These are phyloP conservation scores for Debaryomyces hansenii DNA, from an alignment of 805 yeast genomes.

Conservation along the genomic window DNA sequence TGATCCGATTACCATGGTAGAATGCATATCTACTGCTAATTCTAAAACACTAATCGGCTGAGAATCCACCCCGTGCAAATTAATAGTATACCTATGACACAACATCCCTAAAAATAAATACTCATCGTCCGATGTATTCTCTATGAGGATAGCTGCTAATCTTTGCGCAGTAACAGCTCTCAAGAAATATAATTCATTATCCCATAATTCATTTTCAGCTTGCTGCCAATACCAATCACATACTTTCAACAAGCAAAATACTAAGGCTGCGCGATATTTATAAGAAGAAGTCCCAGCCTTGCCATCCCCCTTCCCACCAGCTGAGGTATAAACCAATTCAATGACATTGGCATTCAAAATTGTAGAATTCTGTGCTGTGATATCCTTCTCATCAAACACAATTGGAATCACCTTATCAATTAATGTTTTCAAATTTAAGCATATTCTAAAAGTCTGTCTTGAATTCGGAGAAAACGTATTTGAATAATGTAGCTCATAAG, in stretches of 20 bases:
- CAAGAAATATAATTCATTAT: conserved; percentile 59
- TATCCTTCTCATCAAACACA: conserved; percentile 49
- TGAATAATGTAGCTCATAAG: background rate
- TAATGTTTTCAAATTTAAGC: conserved; percentile 68
- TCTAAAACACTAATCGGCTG: conserved; percentile 77
- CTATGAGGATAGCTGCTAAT: conserved; percentile 70
- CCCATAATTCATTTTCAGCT: conserved; percentile 59
- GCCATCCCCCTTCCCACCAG: conserved; percentile 75
- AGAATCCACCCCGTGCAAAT: conserved; percentile 59
- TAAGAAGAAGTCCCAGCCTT: conserved; percentile 51
- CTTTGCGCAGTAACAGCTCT: conserved; percentile 73
- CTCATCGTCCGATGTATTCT: conserved; percentile 55
- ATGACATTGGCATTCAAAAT: conserved; percentile 60
- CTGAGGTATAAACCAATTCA: conserved; percentile 65
- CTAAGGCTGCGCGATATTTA: conserved; percentile 65
- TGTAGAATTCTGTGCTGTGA: conserved; percentile 57
- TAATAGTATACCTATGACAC: conserved; percentile 71
- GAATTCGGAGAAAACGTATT: conserved; percentile 49
- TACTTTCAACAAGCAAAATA: conserved; percentile 74
- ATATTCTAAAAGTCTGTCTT: conserved; percentile 66
- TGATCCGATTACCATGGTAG: conserved; percentile 73
- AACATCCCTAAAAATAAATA: conserved; percentile 73
- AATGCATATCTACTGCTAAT: conserved; percentile 82
- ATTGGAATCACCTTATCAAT: conserved; percentile 74
- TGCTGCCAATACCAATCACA: conserved; percentile 73